Evolutionary conservation across 2,329 filamentous ascomycete species (phyloP), one percentile per base, ranked within the genome.

Genomic region (Cladosporium phlei): DNA sequence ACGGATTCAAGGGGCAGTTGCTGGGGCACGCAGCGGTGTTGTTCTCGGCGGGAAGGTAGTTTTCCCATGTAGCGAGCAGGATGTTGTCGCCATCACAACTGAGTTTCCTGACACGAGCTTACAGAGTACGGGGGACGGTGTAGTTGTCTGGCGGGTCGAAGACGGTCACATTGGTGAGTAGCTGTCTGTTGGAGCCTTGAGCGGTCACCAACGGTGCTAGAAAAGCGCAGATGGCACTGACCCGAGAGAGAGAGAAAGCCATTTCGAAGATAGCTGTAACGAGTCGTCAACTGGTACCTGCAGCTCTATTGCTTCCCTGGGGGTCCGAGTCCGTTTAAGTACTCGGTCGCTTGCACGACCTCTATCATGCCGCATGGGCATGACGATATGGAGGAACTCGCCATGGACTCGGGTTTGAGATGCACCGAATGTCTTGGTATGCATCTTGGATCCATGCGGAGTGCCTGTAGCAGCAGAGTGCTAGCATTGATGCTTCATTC

Each of bases 41-140:
- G 61, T 70, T 43, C 62, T 68, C 59, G 68, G 73, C 29, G 62
- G 73, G 38, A 62, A 71, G 47, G 60, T 77, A 77, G 59, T 77
- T 76, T 53, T 77, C 74, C 74, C 74, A 78, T 19, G 74, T 78
- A 9, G 73, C 69, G 8, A 78, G 69, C 2, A 78, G 60, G 2
- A 52, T 52, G 33, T 55, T 52, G 32, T 64, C 61, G 7, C 43
- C 47, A 27, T 56, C 56, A 29, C 51, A 54, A 45, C 69, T 65
- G 42, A 73, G 62, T 35, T 75, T 66, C 4, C 68, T 53, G 14
- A 70, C 73, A 22, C 75, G 72, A 2, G 75, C 74, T 55, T 78
- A 79, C 10, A 77, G 66, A 0, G 71, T 73, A 11, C 74, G 66
- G 34, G 57, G 57, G 6, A 57, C 42, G 5, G 55, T 60, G 49